phyloP scores from a whole-genome alignment of 1,139 yeast species.

The Pichia sp. region DNA sequence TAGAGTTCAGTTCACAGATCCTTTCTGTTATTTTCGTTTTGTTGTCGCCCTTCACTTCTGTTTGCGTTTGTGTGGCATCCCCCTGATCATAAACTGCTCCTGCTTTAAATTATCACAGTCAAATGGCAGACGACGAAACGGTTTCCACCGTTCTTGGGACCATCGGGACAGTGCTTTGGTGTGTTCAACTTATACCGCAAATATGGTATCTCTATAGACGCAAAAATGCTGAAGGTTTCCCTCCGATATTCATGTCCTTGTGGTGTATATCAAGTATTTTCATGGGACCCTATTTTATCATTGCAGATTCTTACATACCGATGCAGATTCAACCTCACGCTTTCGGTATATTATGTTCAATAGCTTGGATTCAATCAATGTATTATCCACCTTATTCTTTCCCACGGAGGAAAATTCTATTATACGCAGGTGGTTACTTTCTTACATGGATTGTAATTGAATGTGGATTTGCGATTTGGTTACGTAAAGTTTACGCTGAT shows the following conservation, averaged over 20 bases:
- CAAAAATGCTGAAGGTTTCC: constrained; percentile 51
- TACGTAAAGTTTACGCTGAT: constrained; percentile 40
- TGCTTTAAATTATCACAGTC: no score
- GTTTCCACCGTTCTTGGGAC: constrained; percentile 46
- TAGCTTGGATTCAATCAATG: constrained; percentile 46
- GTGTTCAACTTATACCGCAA: constrained; percentile 48
- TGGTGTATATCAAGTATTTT: constrained; percentile 55
- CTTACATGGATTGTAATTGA: constrained; percentile 37
- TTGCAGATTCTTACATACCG: constrained; percentile 46
- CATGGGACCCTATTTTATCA: constrained; percentile 45
- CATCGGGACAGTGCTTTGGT: constrained; percentile 50
- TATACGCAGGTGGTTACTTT: constrained; percentile 31
- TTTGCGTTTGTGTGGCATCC: no score
- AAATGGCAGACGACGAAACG: constrained; percentile 17
- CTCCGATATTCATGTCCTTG: constrained; percentile 51
- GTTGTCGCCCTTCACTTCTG: no score
- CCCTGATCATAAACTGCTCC: no score
- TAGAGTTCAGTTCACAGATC: no score
- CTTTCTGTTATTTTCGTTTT: no score
- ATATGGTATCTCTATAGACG: constrained; percentile 40
- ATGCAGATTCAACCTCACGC: constrained; percentile 48
- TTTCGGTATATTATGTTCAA: constrained; percentile 42
- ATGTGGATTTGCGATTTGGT: constrained; percentile 44
- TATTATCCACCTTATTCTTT: constrained; percentile 46
- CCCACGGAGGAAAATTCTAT: constrained; percentile 26